Evolutionary conservation across 805 yeast genomes (phyloP).

Genomic region (Ogataea trehalophila): DNA sequence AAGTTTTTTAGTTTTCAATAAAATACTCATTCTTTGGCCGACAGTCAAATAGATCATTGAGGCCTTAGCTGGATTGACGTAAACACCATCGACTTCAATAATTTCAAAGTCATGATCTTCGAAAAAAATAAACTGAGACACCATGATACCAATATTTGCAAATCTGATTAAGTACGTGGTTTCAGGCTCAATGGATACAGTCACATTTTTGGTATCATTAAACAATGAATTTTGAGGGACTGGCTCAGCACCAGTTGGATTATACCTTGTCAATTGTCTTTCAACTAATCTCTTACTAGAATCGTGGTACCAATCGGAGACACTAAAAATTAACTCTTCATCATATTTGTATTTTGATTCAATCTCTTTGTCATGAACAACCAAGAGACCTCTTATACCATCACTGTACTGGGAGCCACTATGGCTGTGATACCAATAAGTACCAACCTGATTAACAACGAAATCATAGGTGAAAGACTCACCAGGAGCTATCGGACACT

Average conservation of each 20-base stretch:
- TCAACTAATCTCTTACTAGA: constrained; percentile 41
- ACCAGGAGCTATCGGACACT: constrained; percentile 73
- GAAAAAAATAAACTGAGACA: constrained; percentile 61
- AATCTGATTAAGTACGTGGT: constrained; percentile 63
- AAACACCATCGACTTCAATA: constrained; percentile 73
- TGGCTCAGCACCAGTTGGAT: constrained; percentile 86
- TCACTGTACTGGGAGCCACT: constrained; percentile 74
- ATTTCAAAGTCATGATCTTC: constrained; percentile 70
- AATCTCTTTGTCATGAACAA: constrained; percentile 51
- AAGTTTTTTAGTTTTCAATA: constrained; percentile 49
- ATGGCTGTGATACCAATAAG: constrained; percentile 85
- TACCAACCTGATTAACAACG: constrained; percentile 66
- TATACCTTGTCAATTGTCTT: constrained; percentile 55
- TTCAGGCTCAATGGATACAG: constrained; percentile 51
- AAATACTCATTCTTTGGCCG: constrained; percentile 76
- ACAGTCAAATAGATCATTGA: constrained; percentile 61
- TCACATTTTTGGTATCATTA: constrained; percentile 57
- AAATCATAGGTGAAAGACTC: constrained; percentile 65
- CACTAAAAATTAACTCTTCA: constrained; percentile 51
- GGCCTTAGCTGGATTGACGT: constrained; percentile 52
- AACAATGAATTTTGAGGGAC: constrained; percentile 62
- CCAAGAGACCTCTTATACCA: constrained; percentile 66
- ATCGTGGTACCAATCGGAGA: constrained; percentile 63
- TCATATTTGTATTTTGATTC: constrained; percentile 53
- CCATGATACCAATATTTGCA: constrained; percentile 66